A percentile compares a stretch with the other conserved stretches of the same genome.
These are phyloP conservation scores for Xylariaceae sp. DNA, from an alignment of 2,329 filamentous ascomycete genomes.

Conservation along the genomic window DNA sequence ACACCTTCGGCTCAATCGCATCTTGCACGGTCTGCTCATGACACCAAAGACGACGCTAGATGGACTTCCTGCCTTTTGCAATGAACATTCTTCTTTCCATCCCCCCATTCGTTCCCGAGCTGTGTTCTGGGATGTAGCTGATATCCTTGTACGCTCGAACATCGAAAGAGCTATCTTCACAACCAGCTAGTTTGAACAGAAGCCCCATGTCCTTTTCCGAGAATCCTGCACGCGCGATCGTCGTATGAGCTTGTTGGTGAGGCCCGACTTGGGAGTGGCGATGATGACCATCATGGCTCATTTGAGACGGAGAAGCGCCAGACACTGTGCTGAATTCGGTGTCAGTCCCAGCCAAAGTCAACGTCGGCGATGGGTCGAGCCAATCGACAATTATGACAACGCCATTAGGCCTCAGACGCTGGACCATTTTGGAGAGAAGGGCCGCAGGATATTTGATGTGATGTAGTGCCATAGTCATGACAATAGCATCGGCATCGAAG, in stretches of 20 bases:
- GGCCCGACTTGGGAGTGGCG: neutral
- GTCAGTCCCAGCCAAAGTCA: neutral
- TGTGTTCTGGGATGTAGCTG: neutral
- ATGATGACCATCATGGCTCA: neutral
- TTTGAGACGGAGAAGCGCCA: no score
- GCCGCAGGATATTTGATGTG: slow-evolving; percentile 16
- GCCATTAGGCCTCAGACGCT: slow-evolving; percentile 17
- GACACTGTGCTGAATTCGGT: neutral
- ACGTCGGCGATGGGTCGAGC: neutral
- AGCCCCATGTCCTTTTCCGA: neutral
- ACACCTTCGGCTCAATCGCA: no score
- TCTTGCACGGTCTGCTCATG: no score
- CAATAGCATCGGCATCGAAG: slow-evolving; percentile 14
- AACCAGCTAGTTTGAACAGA: neutral
- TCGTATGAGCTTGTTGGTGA: neutral
- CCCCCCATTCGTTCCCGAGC: neutral
- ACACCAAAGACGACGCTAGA: no score
- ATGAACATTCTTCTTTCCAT: neutral
- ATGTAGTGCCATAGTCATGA: slow-evolving; percentile 22
- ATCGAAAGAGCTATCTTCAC: neutral
- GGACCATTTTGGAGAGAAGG: slow-evolving; percentile 11
- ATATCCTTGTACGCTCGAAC: neutral
- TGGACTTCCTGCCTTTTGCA: neutral
- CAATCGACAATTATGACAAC: slow-evolving; percentile 20
- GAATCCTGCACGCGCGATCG: neutral